Base-by-base conservation (phyloP, 148 eudicot genomes). In the Gaultheria prostrata region DNA sequence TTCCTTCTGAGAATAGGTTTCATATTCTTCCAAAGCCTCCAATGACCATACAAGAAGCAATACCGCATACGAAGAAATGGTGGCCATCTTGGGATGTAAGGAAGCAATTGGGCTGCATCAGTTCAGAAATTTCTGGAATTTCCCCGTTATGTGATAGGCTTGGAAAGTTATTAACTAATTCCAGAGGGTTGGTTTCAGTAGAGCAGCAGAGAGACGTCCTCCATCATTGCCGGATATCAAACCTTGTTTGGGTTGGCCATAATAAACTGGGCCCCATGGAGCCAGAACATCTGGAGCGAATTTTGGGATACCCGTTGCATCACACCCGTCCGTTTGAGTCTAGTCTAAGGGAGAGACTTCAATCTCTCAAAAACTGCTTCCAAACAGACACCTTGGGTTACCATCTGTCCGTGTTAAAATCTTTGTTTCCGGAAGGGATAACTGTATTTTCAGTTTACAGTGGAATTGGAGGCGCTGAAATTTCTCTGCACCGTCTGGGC, bases 61-160 rank as follows among this genome's bases (percentile, higher is more conserved):
- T 93, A 51, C 98, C 99, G 12, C 87, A 86, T 73, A 83, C 92
- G 1, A 91, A 89, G 85, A 91, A 88, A 84, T 97, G 92, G 91
- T 97, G 99, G 97, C 99, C 99, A 0, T 85, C 93, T 2, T 97
- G 98, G 98, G 99, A 97, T 67, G 86, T 91, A 8, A 90, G 99
- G 86, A 97, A 92, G 87, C 94, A 95, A 24, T 51, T 97, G 49
- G 91, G 88, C 77, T 87, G 90, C 78, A 92, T 95, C 67, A 87
- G 67, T 85, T 86, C 93, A 6, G 97, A 92, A 30, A 84, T 86
- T 11, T 53, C 51, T 20, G 93, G 90, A 43, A 56, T 86, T 61
- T 81, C 94, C 57, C 89, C 90, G 57, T 86, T 90, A 56, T 97
- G 99, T 39, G 89, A 87, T 28, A 86, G 87, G 83, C 88, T 97